These are phyloP conservation scores for Tricholoma saponaceum DNA, from an alignment of 768 basidiomycete species.

Conservation along the genomic window DNA sequence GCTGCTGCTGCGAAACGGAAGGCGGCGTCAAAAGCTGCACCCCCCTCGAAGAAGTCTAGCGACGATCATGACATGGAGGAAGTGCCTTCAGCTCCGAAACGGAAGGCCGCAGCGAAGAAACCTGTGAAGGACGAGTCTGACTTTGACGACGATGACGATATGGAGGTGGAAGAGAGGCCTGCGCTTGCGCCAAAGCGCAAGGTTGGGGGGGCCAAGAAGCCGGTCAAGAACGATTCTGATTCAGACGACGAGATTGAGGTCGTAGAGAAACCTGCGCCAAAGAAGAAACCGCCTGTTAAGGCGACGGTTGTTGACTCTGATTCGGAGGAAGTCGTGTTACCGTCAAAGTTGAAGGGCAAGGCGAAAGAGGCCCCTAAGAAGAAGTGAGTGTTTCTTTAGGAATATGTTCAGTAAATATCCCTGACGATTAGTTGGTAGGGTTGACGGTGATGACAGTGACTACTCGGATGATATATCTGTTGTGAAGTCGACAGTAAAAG, in stretches of 20 bases:
- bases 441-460: constrained; percentile 8
- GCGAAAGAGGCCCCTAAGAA: constrained; percentile 8
- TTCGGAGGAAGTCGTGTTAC: constrained; percentile 20
- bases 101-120: constrained; percentile 21
- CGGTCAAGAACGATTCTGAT: constrained; percentile 15
- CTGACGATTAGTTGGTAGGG: neutral
- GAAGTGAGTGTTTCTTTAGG: neutral
- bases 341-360: constrained; percentile 15
- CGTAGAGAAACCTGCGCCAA: constrained; percentile 12
- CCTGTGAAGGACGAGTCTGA: constrained; percentile 14
- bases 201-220: constrained; percentile 20
- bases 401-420: no score
- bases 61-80: constrained; percentile 10
- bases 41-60: constrained; percentile 17
- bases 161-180: constrained; percentile 15
- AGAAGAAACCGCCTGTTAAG: constrained; percentile 12
- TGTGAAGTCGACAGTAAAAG: constrained; percentile 3
- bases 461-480: constrained; percentile 10
- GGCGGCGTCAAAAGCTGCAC: constrained; percentile 25
- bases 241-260: constrained; percentile 12
- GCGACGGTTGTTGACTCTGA: constrained; percentile 22
- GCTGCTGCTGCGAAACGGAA: constrained; percentile 35
- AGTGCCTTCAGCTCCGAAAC: constrained; percentile 9
- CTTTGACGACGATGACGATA: constrained; percentile 9
- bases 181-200: constrained; percentile 12